Evolutionary conservation across 768 basidiomycete species (phyloP).

Genomic region (Termitomyces sp.): DNA sequence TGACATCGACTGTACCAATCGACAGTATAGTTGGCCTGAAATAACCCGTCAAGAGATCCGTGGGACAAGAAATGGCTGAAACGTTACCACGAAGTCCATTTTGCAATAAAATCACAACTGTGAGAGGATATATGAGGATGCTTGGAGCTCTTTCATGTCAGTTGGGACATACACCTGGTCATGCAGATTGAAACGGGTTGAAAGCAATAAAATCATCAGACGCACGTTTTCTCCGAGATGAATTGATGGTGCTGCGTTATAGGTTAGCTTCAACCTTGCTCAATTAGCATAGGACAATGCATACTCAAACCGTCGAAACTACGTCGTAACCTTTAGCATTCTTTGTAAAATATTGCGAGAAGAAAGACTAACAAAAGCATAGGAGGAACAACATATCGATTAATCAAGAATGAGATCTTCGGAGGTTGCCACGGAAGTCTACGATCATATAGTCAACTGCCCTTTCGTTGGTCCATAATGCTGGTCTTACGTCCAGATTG

Average conservation of each 20-base stretch:
- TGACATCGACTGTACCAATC: background rate
- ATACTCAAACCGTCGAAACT: background rate
- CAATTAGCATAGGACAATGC: background rate
- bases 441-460: background rate
- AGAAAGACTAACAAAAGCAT: background rate
- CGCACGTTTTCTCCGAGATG: background rate
- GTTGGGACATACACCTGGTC: background rate
- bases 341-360: too few species aligned
- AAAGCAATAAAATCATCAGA: background rate
- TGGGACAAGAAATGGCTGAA: background rate
- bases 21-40: background rate
- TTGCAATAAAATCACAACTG: background rate
- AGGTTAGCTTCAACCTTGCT: background rate
- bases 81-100: background rate
- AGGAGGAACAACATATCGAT: constrained; percentile 1
- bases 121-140: background rate
- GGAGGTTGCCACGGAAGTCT: constrained; percentile 1
- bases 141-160: background rate
- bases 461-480: background rate
- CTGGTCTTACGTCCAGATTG: background rate
- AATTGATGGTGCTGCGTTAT: background rate
- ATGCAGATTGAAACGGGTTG: background rate
- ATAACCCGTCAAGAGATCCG: background rate
- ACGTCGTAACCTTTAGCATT: background rate
- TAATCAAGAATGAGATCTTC: constrained; percentile 1